Percentiles rank a stretch among this genome's conserved stretches.
Conservation (phyloP, 202 grass and related monocot genomes). For the Zoysia matrella region DNA sequence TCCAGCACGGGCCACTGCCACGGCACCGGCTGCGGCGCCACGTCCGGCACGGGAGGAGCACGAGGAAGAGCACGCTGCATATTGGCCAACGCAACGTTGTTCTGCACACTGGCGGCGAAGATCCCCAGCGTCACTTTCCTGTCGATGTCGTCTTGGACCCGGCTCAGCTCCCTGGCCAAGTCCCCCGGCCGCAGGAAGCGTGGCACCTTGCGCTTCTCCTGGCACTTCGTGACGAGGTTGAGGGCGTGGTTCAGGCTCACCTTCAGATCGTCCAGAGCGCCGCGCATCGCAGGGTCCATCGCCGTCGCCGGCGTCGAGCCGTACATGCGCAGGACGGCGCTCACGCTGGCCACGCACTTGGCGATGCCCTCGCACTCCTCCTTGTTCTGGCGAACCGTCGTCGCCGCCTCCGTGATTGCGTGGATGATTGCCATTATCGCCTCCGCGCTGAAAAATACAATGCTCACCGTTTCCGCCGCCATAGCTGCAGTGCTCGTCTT, state of each 20-base stretch:
- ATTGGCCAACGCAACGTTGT: background rate
- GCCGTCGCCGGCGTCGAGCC: background rate
- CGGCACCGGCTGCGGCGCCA: too few species aligned
- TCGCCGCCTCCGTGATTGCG: background rate
- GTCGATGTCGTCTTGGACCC: background rate
- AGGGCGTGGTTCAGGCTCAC: background rate
- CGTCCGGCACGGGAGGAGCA: too few species aligned
- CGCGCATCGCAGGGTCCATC: background rate
- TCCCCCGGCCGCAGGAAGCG: background rate
- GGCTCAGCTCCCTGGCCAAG: background rate
- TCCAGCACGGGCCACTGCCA: too few species aligned
- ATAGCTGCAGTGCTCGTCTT: too few species aligned
- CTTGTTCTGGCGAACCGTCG: background rate
- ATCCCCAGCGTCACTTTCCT: too few species aligned
- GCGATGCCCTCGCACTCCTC: background rate
- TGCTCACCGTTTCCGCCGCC: too few species aligned
- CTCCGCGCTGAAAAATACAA: background rate
- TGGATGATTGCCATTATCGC: background rate
- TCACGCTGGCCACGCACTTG: background rate
- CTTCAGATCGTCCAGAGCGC: background rate
- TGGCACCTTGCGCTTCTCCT: background rate
- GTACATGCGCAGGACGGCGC: background rate
- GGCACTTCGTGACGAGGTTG: background rate
- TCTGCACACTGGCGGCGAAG: background rate
- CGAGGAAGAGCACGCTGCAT: background rate